These are phyloP conservation scores for Lactarius deliciosus DNA, from an alignment of 768 basidiomycete genomes.

Conservation along the genomic window DNA sequence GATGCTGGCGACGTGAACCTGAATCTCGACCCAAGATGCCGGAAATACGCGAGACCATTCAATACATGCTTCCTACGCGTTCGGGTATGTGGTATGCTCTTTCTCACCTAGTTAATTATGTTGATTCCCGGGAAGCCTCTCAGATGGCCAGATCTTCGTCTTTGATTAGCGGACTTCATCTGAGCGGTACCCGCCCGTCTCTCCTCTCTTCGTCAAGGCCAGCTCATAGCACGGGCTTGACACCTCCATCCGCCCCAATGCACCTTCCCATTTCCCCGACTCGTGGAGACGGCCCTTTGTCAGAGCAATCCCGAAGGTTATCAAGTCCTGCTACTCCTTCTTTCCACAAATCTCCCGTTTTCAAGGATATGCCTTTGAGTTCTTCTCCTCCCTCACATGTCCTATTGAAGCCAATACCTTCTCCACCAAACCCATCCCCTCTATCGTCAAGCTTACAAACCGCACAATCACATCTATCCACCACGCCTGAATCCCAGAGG, in stretches of 20 bases:
- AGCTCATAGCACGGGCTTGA: neutral
- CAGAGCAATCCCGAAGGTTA: neutral
- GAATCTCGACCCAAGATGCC: conserved; percentile 42
- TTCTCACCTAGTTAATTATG: neutral
- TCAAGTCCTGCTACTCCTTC: neutral
- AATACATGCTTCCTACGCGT: conserved; percentile 16
- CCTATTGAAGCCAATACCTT: conserved; percentile 13
- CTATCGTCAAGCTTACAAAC: neutral
- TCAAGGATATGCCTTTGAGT: conserved; percentile 16
- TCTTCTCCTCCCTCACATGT: conserved; percentile 20
- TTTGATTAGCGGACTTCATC: neutral
- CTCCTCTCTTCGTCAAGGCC: conserved; percentile 14
- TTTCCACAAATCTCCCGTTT: neutral
- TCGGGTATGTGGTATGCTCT: conserved; percentile 11
- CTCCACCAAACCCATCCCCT: conserved; percentile 6
- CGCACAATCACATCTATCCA: neutral
- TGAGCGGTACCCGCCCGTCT: neutral
- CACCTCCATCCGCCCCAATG: conserved; percentile 8
- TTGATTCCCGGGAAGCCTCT: conserved; percentile 10
- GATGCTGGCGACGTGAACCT: conserved; percentile 46
- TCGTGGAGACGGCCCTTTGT: neutral
- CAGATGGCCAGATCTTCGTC: neutral
- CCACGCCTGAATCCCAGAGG: conserved; percentile 4
- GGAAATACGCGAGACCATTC: conserved; percentile 34
- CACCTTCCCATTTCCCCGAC: neutral